Percentiles rank a stretch among this genome's conserved stretches.
These are phyloP conservation scores for Aspergillus diversus DNA, from an alignment of 495 filamentous ascomycete genomes.

Conservation along the genomic window DNA sequence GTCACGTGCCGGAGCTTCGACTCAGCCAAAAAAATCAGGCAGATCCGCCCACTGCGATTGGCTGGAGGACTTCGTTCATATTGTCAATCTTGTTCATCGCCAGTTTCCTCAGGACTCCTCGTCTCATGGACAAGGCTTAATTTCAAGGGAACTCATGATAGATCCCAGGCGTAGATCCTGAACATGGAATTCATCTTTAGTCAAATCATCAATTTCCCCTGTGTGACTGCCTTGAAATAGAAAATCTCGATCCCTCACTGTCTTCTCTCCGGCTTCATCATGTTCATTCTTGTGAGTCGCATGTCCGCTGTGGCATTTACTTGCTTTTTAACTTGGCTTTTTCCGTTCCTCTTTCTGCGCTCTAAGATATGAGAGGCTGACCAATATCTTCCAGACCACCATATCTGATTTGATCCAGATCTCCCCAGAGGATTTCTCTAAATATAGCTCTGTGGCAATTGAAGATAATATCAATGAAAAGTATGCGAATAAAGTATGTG, in stretches of 20 bases:
- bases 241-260: constrained; percentile 1
- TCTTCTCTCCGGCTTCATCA: constrained; percentile 25
- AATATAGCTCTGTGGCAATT: constrained; percentile 74
- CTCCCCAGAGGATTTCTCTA: constrained; percentile 79
- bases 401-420: constrained; percentile 93
- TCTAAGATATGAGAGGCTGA: constrained; percentile 17
- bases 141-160: constrained; percentile 3
- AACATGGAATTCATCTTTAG: constrained; percentile 23
- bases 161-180: constrained; percentile 17
- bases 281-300: constrained; percentile 59
- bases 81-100: background rate
- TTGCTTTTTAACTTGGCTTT: background rate
- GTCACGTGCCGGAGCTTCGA: constrained; percentile 21
- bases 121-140: constrained; percentile 21
- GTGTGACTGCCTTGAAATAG: constrained; percentile 16
- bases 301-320: no score
- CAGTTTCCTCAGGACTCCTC: no score
- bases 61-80: constrained; percentile 13
- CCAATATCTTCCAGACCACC: constrained; percentile 52
- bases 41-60: constrained; percentile 28
- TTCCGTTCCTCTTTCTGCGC: background rate
- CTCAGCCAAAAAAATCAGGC: constrained; percentile 25
- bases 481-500: constrained; percentile 83
- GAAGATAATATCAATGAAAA: constrained; percentile 95
- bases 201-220: constrained; percentile 4